These are phyloP conservation scores for Licmophora abbreviata DNA, from an alignment of 108 stramenopile genomes.

Conservation along the genomic window DNA sequence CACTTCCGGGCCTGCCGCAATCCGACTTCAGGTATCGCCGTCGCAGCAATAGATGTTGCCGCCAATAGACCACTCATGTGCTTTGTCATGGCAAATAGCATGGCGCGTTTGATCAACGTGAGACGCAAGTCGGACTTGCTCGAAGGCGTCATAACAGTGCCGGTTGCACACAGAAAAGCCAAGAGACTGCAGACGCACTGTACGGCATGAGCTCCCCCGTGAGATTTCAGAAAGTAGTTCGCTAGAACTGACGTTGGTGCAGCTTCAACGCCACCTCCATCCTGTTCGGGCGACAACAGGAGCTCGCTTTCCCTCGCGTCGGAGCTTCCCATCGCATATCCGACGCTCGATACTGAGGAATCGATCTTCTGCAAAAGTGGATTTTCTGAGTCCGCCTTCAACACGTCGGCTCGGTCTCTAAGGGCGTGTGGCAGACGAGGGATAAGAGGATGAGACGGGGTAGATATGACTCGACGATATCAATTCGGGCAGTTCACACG, in stretches of 20 bases:
- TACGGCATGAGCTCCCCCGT: constrained; percentile 68
- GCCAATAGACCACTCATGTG: constrained; percentile 65
- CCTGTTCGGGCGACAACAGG: no score
- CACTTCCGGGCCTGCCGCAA: constrained; percentile 40
- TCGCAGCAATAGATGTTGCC: constrained; percentile 39
- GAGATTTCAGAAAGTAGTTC: constrained; percentile 74
- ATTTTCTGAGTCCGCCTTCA: no score
- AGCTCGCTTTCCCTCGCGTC: no score
- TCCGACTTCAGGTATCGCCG: constrained; percentile 54
- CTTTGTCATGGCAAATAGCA: constrained; percentile 68
- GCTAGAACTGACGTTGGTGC: constrained; percentile 50
- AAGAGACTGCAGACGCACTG: constrained; percentile 54
- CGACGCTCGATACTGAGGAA: constrained; percentile 25
- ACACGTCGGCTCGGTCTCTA: no score
- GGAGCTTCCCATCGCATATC: constrained; percentile 40
- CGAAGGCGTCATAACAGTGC: constrained; percentile 26
- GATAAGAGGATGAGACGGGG: no score
- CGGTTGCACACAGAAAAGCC: constrained; percentile 32
- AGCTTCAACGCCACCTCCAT: constrained; percentile 43
- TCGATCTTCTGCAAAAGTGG: constrained; percentile 27
- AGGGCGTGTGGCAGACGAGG: no score
- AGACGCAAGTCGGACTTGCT: constrained; percentile 5
- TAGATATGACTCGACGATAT: constrained; percentile 2
- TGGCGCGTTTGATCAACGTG: constrained; percentile 39
- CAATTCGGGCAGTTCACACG: constrained; percentile 10